Conservation (phyloP, 345 rosid species). For the Clarkia xantiana region DNA sequence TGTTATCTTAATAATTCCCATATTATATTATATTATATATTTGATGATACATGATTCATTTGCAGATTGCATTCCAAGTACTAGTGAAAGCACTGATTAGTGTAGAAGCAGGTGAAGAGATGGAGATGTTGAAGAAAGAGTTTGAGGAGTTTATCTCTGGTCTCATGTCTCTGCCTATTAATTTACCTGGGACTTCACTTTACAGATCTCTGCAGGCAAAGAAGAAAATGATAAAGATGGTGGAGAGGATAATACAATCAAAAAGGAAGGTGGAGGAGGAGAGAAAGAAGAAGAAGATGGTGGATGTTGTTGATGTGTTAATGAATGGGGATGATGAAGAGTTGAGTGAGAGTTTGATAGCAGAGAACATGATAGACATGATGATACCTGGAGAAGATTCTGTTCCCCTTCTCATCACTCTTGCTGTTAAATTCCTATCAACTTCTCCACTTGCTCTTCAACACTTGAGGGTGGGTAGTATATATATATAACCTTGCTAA, state of each 20-base stretch:
- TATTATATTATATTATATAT: conserved; percentile 11
- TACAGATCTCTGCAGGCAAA: conserved; percentile 89
- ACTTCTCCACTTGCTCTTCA: conserved; percentile 67
- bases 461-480: conserved; percentile 39
- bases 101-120: conserved; percentile 68
- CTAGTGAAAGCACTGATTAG: conserved; percentile 84
- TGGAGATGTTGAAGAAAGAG: conserved; percentile 53
- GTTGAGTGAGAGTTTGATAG: conserved; percentile 59
- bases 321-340: conserved; percentile 40
- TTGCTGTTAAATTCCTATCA: conserved; percentile 73
- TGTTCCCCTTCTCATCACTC: conserved; percentile 86
- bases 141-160: conserved; percentile 76
- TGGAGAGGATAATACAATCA: conserved; percentile 37
- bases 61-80: conserved; percentile 79
- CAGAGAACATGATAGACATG: conserved; percentile 87
- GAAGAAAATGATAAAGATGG: conserved; percentile 68
- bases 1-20: conserved; percentile 13
- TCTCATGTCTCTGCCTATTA: conserved; percentile 82
- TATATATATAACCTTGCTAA: background rate
- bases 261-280: no score
- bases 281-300: conserved; percentile 13
- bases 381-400: conserved; percentile 99
- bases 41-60: background rate
- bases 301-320: conserved; percentile 70
- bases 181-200: conserved; percentile 82